Conservation (phyloP, 345 rosid species). For the Excoecaria cochinchinensis region DNA sequence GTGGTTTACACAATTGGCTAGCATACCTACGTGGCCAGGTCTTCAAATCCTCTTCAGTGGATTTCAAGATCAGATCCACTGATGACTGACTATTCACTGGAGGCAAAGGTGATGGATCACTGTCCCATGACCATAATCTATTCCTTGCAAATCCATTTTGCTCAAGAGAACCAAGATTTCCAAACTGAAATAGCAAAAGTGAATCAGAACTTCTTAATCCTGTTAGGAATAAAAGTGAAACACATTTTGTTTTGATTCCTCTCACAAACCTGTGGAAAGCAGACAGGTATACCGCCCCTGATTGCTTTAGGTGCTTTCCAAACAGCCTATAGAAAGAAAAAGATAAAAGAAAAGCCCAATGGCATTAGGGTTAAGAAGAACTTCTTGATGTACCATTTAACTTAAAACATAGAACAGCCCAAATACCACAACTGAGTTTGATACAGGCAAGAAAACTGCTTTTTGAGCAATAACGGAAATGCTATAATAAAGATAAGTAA, state of each 20-base stretch:
- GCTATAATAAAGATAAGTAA: background rate
- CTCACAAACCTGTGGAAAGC: constrained; percentile 84
- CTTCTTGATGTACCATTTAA: background rate
- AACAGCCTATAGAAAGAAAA: constrained; percentile 47
- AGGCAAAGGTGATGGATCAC: constrained; percentile 82
- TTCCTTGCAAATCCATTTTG: constrained; percentile 88
- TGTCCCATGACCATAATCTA: constrained; percentile 72
- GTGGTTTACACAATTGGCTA: constrained; percentile 11
- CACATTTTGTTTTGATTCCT: constrained; percentile 11
- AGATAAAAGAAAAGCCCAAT: background rate
- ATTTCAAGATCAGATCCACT: constrained; percentile 74
- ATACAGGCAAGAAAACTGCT: background rate
- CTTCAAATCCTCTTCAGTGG: constrained; percentile 75
- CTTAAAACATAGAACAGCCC: background rate
- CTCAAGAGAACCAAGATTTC: constrained; percentile 72
- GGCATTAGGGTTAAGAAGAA: background rate
- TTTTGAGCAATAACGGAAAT: background rate
- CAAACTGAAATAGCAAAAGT: constrained; percentile 56
- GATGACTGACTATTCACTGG: constrained; percentile 63
- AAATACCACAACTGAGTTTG: background rate
- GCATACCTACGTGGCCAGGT: constrained; percentile 82
- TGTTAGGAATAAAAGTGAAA: background rate
- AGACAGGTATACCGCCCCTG: constrained; percentile 84
- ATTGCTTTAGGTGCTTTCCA: constrained; percentile 72
- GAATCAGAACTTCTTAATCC: constrained; percentile 16